A percentile compares a stretch with the other conserved stretches of the same genome.
These are phyloP conservation scores for Dryadomyces quercus-mongolicae DNA, from an alignment of 2,329 filamentous ascomycete species.

Conservation along the genomic window DNA sequence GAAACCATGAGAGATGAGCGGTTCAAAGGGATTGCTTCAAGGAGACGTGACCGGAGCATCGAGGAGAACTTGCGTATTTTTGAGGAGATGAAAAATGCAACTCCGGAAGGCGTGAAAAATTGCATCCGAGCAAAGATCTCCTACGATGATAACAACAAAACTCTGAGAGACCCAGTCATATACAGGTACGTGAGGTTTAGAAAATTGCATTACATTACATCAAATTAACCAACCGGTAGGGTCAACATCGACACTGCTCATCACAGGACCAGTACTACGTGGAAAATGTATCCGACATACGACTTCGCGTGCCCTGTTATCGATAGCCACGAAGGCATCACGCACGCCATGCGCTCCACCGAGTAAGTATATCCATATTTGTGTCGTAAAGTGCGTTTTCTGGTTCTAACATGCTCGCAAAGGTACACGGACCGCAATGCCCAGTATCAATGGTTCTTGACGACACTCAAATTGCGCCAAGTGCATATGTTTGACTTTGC, in stretches of 20 bases:
- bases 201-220: no score
- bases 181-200: conserved; percentile 49
- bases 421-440: conserved; percentile 71
- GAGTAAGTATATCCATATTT: conserved; percentile 30
- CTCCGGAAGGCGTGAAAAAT: conserved; percentile 66
- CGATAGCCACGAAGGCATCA: conserved; percentile 70
- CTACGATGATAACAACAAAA: conserved; percentile 85
- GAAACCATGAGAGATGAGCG: conserved; percentile 80
- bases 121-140: conserved; percentile 94
- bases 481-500: conserved; percentile 82
- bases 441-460: conserved; percentile 78
- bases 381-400: background rate
- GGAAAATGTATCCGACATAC: conserved; percentile 83
- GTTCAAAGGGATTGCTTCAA: conserved; percentile 71
- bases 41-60: conserved; percentile 61
- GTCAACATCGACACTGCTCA: conserved; percentile 53
- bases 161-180: conserved; percentile 91
- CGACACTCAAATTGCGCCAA: conserved; percentile 58
- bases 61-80: conserved; percentile 82
- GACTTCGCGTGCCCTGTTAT: conserved; percentile 78
- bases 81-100: conserved; percentile 74
- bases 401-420: background rate
- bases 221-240: background rate
- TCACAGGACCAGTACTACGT: conserved; percentile 66
- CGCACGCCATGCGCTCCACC: conserved; percentile 70